A percentile compares a stretch with the other conserved stretches of the same genome.
These are phyloP conservation scores for Alloteropsis semialata DNA, from an alignment of 176 grass and related monocot genomes.

Conservation along the genomic window DNA sequence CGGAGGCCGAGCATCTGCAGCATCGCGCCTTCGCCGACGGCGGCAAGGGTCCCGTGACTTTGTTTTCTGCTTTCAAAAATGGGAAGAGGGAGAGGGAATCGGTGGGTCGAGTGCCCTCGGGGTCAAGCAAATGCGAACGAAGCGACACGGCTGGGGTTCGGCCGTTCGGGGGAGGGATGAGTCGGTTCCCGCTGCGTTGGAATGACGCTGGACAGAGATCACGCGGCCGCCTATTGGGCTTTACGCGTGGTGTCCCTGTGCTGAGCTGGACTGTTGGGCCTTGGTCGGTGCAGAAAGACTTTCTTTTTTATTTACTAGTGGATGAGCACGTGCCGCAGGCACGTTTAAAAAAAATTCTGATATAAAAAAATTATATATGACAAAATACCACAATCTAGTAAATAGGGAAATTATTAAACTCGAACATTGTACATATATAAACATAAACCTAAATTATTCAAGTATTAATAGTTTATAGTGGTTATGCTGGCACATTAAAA, in stretches of 20 bases:
- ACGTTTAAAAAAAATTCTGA: too few species aligned
- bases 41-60: not conserved
- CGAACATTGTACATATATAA: too few species aligned
- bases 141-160: not conserved
- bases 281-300: slow-evolving; percentile 17
- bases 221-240: slow-evolving; percentile 21
- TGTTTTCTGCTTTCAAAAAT: slow-evolving; percentile 33
- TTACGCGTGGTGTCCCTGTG: not conserved
- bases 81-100: slow-evolving; percentile 17
- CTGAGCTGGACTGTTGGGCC: slow-evolving; percentile 25
- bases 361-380: too few species aligned
- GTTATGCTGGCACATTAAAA: too few species aligned
- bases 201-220: not conserved
- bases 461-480: too few species aligned
- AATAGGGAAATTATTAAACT: too few species aligned
- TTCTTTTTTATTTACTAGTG: too few species aligned
- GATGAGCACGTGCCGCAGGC: too few species aligned
- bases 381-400: too few species aligned
- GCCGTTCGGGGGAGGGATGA: not conserved
- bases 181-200: slow-evolving; percentile 10
- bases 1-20: slow-evolving; percentile 68
- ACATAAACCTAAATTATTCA: too few species aligned
- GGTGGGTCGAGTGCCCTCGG: not conserved
- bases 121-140: not conserved
- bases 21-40: slow-evolving; percentile 47